Base-by-base conservation (phyloP, 805 yeast species). In the Cyberlindnera subsufficiens region DNA sequence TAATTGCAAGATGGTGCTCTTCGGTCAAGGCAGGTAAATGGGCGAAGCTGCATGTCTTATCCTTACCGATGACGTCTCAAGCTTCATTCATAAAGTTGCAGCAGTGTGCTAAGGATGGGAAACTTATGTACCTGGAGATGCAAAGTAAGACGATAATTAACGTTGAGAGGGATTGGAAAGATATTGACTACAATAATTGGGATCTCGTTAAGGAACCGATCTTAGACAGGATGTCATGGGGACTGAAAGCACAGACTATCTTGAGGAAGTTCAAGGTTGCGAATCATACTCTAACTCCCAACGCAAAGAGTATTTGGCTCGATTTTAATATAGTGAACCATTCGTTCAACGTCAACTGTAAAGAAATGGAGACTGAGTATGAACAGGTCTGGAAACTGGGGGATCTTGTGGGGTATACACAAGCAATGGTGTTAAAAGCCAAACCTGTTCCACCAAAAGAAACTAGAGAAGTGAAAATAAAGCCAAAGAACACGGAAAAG, bases 1-100 rank as follows among this genome's bases (percentile, higher is more conserved):
- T 53, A 3, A 45, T 57, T 6, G 25, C 51, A 6, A 41, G 39
- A 16, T 55, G 61, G 60, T 49, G 55, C 20, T 31, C 51, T 1
- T 47, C 60, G 2, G 19, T 57, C n/a, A 53, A 45, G 22, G 37
- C 48, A 1, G 18, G 36, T 5, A 57, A 57, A 41, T 57, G 60
- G 61, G 15, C 40, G 2, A 47, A 49, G 6, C 34, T 57, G 6
- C 55, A 54, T 20, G 19, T 56, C n/a, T 32, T 57, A 4, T 46
- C 51, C 2, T 20, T 57, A 3, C 58, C 56, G 0, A 41, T 42
- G 37, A 30, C 50, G 0, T 44, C 59, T 10, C 39, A 52, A 29
- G 40, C 32, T 3, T 49, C 55, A 6, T 19, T 57, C 6, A 25
- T 38, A 6, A 55, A 52, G 30, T 31, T 57, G 18, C 59, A 53